phyloP scores from a whole-genome alignment of 345 rosid species.

The Eutrema heterophyllum region DNA sequence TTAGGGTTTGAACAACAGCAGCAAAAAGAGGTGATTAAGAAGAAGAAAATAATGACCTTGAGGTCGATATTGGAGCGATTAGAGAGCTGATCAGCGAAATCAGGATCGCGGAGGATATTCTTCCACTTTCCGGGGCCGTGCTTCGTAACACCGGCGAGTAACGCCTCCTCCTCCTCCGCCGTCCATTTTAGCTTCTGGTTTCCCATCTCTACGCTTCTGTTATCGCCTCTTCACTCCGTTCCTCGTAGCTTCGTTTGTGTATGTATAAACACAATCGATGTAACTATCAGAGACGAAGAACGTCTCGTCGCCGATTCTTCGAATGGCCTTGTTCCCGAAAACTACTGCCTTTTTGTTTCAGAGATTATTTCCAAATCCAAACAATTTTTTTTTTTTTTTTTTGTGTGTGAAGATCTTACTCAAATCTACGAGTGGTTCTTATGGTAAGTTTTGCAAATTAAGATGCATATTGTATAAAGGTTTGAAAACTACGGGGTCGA shows the following conservation, averaged over 20 bases:
- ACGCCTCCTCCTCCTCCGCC: constrained; percentile 71
- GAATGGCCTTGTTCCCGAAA: background rate
- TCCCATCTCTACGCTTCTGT: constrained; percentile 47
- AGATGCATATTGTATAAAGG: background rate
- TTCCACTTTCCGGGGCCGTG: constrained; percentile 93
- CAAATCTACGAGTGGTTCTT: background rate
- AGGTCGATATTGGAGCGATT: constrained; percentile 86
- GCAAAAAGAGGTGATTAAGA: background rate
- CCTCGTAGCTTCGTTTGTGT: background rate
- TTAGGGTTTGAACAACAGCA: constrained; percentile 6
- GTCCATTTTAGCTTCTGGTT: constrained; percentile 87
- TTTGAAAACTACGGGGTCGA: background rate
- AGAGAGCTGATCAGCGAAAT: constrained; percentile 53
- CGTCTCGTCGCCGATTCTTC: constrained; percentile 2
- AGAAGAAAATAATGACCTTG: constrained; percentile 44
- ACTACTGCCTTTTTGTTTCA: background rate
- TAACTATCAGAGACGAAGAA: background rate
- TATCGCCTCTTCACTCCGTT: background rate
- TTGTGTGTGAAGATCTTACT: background rate
- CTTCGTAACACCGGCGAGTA: constrained; percentile 62
- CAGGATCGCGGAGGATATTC: constrained; percentile 69
- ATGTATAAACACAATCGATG: background rate
- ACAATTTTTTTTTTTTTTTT: background rate
- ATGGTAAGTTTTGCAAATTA: background rate
- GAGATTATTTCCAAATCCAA: background rate